A percentile compares a stretch with the other conserved stretches of the same genome.
phyloP scores from a whole-genome alignment of 2,329 filamentous ascomycete species.

The Colletotrichum higginsianum region DNA sequence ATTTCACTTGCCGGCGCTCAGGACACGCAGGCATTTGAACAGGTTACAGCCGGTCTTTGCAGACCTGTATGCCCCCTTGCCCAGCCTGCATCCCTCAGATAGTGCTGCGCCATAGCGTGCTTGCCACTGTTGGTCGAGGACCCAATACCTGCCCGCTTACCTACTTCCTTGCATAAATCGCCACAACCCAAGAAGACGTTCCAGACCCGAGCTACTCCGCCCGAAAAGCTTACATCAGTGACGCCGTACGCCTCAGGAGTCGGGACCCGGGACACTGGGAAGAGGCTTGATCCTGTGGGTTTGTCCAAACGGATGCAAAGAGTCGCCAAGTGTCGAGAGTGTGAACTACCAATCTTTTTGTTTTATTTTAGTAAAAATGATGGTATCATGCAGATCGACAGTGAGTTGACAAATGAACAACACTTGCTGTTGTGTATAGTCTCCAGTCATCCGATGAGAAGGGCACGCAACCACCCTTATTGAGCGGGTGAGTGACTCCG shows the following conservation, averaged over 20 bases:
- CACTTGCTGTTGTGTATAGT: background rate
- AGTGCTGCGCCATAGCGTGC: conserved; percentile 4
- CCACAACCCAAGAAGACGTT: conserved; percentile 26
- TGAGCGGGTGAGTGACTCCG: background rate
- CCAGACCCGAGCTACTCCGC: conserved; percentile 34
- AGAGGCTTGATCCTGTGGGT: conserved; percentile 5
- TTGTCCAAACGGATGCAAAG: background rate
- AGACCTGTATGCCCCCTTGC: background rate
- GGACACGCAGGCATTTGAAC: background rate
- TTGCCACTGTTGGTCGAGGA: conserved; percentile 7
- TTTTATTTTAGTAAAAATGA: background rate
- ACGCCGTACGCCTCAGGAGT: background rate
- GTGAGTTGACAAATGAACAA: background rate
- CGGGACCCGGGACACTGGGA: conserved; percentile 3
- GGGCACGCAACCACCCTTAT: background rate
- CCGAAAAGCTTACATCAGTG: conserved; percentile 35
- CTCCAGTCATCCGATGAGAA: background rate
- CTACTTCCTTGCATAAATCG: conserved; percentile 32
- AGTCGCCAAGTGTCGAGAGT: background rate
- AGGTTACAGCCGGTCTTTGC: conserved; percentile 1
- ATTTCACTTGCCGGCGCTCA: conserved; percentile 10
- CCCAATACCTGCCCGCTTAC: conserved; percentile 16
- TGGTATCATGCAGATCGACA: background rate
- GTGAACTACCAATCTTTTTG: too few species aligned
- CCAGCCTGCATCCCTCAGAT: background rate